Evolutionary conservation across 768 basidiomycete genomes (phyloP).

Genomic region (Suillus discolor): DNA sequence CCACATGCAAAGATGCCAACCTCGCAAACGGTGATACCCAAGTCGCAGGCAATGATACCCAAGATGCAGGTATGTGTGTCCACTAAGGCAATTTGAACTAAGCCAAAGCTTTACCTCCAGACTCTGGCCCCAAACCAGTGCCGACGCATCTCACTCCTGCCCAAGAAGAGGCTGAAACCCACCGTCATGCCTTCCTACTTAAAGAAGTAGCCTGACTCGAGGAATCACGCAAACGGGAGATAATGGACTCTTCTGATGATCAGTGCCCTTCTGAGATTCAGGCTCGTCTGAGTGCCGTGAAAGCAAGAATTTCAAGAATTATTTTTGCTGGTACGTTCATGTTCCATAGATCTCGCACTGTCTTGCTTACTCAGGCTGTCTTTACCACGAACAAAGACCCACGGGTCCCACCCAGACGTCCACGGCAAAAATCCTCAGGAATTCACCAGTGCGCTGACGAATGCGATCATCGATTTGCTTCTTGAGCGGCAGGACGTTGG

Average conservation of each 20-base stretch:
- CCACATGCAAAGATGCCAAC: neutral
- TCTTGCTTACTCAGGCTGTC: neutral
- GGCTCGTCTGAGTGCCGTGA: neutral
- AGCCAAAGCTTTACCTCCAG: neutral
- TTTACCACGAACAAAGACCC: no score
- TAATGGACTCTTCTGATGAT: neutral
- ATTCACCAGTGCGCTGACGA: no score
- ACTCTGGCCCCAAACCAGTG: neutral
- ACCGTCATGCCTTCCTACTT: neutral
- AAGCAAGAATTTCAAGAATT: neutral
- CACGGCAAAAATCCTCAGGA: no score
- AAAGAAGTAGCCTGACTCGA: neutral
- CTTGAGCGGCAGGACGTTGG: neutral
- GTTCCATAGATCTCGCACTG: neutral
- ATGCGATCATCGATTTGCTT: neutral
- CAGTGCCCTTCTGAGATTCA: neutral
- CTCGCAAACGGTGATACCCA: neutral
- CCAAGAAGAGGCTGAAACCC: neutral
- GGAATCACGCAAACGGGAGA: neutral
- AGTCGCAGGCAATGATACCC: neutral
- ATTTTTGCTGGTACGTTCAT: neutral
- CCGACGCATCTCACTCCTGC: neutral
- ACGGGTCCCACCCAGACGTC: neutral
- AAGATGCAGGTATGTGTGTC: neutral
- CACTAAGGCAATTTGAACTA: neutral